Evolutionary conservation across 2,329 filamentous ascomycete genomes (phyloP), one percentile per base, ranked within the genome.

Genomic region (Exophiala xenobiotica): DNA sequence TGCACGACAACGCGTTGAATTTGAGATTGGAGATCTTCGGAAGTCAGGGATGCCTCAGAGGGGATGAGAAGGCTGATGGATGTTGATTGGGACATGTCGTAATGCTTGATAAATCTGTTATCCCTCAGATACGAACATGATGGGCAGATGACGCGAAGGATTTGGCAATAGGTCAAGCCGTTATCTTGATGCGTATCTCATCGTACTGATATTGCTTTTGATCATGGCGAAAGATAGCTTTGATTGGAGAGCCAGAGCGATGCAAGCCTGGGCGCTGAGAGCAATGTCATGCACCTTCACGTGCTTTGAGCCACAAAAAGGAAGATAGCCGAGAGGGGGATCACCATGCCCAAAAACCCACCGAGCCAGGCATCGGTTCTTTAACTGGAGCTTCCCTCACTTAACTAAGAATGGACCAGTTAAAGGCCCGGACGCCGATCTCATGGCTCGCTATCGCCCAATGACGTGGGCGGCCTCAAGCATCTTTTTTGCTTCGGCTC

Each of bases 1-100:
- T 95, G 85, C 37, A 75, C 70, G 61, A 90, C 87, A 64, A 96
- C 86, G 60, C 91, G 89, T 51, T 54, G 59, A 8, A 61, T 58
- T 39, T 55, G 55, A 9, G 46, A 38, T 46, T 50, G 49, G 4
- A 55, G 38, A 31, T 46, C 42, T 23, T 52, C 41, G 11, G 49
- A 40, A 5, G 22, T 26, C 12, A 46, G 38, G 16, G 46, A 31
- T 14, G 37, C 19, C 23, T 52, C 49, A 3, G 41, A 42, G 41
- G 55, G 55, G 20, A 58, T 53, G 11, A 53, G 37, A 19, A 58
- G 46, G 38, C 33, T 58, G 52, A 55, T 53, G 42, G 52, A 41
- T 19, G 53, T 51, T 35, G 39, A 53, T 14, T 50, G 45, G 27
- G 55, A 7, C 55, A 58, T 58, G 37, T 27, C 20, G 14, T 11